These are phyloP conservation scores for Grigorovia yakushimaensis DNA, from an alignment of 805 yeast species.

Conservation along the genomic window DNA sequence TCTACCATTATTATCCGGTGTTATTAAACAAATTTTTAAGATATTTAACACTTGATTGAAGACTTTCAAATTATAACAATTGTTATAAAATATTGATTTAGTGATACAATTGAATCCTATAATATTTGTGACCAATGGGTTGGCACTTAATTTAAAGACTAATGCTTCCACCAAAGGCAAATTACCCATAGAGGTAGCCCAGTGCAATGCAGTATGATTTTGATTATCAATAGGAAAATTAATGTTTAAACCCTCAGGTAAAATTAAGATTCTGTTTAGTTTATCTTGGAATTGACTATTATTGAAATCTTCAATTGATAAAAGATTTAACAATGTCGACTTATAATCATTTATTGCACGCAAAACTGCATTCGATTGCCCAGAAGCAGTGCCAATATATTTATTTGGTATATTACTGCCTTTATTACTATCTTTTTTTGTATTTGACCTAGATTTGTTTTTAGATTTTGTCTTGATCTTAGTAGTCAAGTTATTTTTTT, in stretches of 20 bases:
- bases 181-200: conserved; percentile 79
- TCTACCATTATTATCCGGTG: conserved; percentile 62
- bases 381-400: neutral
- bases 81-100: conserved; percentile 59
- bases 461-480: neutral
- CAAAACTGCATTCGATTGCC: neutral
- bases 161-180: conserved; percentile 48
- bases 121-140: conserved; percentile 42
- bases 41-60: conserved; percentile 51
- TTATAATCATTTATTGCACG: conserved; percentile 16
- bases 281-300: conserved; percentile 7
- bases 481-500: neutral
- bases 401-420: neutral
- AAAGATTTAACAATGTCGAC: conserved; percentile 21
- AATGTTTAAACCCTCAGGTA: conserved; percentile 56
- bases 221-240: conserved; percentile 67
- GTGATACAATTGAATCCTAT: conserved; percentile 64
- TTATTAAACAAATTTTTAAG: conserved; percentile 54
- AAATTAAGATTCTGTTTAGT: conserved; percentile 34
- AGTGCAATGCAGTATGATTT: conserved; percentile 73
- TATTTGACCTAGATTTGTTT: neutral
- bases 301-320: conserved; percentile 26
- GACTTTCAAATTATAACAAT: conserved; percentile 54
- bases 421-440: conserved; percentile 1
- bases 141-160: conserved; percentile 43